Evolutionary conservation across 2,329 filamentous ascomycete genomes (phyloP).

Genomic region (Beauveria sp.): DNA sequence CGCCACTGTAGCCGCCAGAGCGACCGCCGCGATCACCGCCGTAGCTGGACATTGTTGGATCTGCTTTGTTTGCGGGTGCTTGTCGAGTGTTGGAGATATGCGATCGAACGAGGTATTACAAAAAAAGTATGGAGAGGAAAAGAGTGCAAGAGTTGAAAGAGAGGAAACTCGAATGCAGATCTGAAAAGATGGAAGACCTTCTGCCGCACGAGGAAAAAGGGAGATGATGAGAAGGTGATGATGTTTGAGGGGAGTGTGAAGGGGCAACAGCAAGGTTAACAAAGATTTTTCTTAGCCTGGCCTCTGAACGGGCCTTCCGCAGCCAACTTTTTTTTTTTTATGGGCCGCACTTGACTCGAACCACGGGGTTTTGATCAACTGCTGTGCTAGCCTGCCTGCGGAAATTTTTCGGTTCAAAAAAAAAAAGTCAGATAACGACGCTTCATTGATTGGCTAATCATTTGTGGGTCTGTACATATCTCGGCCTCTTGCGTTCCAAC

Average conservation of each 20-base stretch:
- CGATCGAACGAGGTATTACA: background rate
- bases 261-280: slow-evolving; percentile 10
- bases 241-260: slow-evolving; percentile 9
- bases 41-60: slow-evolving; percentile 39
- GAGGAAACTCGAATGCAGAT: background rate
- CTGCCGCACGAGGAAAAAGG: background rate
- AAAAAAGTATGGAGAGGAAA: slow-evolving; percentile 2
- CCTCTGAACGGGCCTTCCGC: slow-evolving; percentile 14
- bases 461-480: background rate
- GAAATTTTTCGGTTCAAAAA: background rate
- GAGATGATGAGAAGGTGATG: background rate
- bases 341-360: slow-evolving; percentile 10
- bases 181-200: background rate
- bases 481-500: background rate
- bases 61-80: background rate
- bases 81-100: background rate
- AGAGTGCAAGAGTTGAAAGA: background rate
- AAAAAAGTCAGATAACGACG: background rate
- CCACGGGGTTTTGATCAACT: background rate
- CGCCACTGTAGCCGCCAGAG: slow-evolving; percentile 23
- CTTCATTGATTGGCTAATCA: background rate
- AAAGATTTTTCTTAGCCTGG: slow-evolving; percentile 17
- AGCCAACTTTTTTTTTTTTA: slow-evolving; percentile 14
- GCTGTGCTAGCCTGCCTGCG: background rate
- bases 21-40: slow-evolving; percentile 26